Conservation (phyloP, 495 filamentous ascomycete genomes). For the Ascodesmis nigricans region DNA sequence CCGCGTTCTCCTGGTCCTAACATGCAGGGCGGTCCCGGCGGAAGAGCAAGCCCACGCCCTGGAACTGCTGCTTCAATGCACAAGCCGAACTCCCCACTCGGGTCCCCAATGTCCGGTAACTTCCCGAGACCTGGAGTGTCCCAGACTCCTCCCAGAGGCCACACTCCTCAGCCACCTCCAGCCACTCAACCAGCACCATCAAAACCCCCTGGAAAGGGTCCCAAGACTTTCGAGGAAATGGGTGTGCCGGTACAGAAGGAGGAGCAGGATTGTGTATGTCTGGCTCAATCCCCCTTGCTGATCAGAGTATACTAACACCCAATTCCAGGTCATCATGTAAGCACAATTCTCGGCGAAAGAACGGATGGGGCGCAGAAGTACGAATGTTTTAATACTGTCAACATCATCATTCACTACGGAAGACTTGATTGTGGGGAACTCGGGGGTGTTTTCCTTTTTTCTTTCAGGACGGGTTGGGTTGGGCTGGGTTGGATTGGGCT, state of each 20-base stretch:
- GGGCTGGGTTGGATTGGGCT: neutral
- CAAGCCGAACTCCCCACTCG: too few species aligned
- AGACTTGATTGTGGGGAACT: conserved; percentile 1
- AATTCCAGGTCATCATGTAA: neutral
- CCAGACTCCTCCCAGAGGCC: conserved; percentile 5
- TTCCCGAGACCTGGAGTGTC: conserved; percentile 11
- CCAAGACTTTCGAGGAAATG: conserved; percentile 97
- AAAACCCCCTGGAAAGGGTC: conserved; percentile 43
- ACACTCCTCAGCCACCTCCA: conserved; percentile 20
- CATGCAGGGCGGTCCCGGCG: conserved; percentile 1
- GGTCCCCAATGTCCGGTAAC: too few species aligned
- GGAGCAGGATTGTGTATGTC: conserved; percentile 75
- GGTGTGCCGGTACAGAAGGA: conserved; percentile 62
- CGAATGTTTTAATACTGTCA: neutral
- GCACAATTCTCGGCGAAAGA: neutral
- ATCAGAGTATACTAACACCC: neutral
- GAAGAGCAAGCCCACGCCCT: too few species aligned
- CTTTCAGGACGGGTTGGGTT: neutral
- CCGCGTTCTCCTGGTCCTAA: conserved; percentile 14
- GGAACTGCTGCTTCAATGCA: too few species aligned
- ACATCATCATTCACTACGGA: neutral
- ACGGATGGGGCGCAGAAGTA: neutral
- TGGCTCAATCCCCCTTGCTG: neutral
- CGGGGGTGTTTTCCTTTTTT: neutral
- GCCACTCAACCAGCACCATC: conserved; percentile 20